Conservation (phyloP, 2,329 filamentous ascomycete genomes). For the Neobulgaria alba region DNA sequence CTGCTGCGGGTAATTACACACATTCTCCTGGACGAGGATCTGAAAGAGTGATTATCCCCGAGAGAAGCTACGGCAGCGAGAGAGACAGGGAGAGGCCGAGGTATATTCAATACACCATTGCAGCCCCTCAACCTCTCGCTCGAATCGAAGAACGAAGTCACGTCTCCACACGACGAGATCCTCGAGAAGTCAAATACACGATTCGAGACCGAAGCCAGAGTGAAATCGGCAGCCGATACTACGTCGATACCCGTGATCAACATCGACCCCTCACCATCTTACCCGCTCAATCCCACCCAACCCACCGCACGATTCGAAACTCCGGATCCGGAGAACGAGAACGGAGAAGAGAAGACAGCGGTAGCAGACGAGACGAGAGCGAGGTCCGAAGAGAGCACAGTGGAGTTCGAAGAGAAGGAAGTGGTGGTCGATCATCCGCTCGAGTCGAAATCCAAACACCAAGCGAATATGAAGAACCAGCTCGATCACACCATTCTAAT, state of each 20-base stretch:
- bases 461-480: no score
- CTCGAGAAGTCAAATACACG: not conserved
- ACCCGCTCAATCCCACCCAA: not conserved
- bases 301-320: not conserved
- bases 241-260: not conserved
- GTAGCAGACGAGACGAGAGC: no score
- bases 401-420: no score
- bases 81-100: not conserved
- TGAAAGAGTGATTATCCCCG: not conserved
- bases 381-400: no score
- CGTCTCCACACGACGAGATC: not conserved
- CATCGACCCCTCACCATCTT: not conserved
- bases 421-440: no score
- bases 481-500: no score
- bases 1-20: slow-evolving; percentile 1
- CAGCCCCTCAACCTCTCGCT: not conserved
- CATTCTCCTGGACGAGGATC: not conserved
- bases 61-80: slow-evolving; percentile 1
- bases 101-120: slow-evolving; percentile 4
- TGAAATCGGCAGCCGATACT: not conserved
- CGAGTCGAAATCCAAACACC: no score
- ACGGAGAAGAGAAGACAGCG: not conserved
- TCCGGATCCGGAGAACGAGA: not conserved
- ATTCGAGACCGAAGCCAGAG: not conserved
- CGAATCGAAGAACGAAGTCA: slow-evolving; percentile 2